Conservation (phyloP, 352 stramenopile genomes). For the Phytophthora pluvialis region DNA sequence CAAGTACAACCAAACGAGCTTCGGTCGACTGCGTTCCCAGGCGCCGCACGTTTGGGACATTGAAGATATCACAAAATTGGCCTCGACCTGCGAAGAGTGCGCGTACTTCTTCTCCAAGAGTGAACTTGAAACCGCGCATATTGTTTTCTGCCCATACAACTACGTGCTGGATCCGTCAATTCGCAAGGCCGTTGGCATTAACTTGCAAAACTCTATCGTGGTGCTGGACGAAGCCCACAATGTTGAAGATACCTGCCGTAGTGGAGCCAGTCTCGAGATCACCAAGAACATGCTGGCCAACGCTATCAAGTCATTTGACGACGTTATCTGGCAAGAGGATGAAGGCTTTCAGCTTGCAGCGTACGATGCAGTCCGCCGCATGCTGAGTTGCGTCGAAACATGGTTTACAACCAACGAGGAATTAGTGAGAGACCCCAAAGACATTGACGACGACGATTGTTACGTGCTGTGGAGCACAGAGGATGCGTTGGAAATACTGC, state of each 20-base stretch:
- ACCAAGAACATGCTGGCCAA: conserved; percentile 49
- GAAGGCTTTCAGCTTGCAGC: conserved; percentile 17
- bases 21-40: conserved; percentile 34
- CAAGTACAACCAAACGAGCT: conserved; percentile 57
- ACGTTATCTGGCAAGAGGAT: conserved; percentile 61
- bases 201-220: conserved; percentile 74
- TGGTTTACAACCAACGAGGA: conserved; percentile 51
- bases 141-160: conserved; percentile 89
- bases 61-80: conserved; percentile 69
- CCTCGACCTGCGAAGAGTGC: conserved; percentile 69
- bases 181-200: conserved; percentile 66
- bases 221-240: conserved; percentile 89
- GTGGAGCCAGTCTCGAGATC: conserved; percentile 72
- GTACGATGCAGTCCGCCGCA: conserved; percentile 52
- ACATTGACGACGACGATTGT: conserved; percentile 38
- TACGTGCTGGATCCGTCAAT: conserved; percentile 85
- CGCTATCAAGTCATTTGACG: conserved; percentile 65
- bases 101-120: conserved; percentile 75
- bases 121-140: conserved; percentile 54
- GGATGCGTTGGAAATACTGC: conserved; percentile 63
- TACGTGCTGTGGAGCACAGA: conserved; percentile 65
- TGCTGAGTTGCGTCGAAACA: conserved; percentile 51
- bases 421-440: conserved; percentile 32
- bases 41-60: conserved; percentile 79
- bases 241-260: conserved; percentile 84